phyloP scores from a whole-genome alignment of 108 stramenopile species.

The Heterococcus sp. region DNA sequence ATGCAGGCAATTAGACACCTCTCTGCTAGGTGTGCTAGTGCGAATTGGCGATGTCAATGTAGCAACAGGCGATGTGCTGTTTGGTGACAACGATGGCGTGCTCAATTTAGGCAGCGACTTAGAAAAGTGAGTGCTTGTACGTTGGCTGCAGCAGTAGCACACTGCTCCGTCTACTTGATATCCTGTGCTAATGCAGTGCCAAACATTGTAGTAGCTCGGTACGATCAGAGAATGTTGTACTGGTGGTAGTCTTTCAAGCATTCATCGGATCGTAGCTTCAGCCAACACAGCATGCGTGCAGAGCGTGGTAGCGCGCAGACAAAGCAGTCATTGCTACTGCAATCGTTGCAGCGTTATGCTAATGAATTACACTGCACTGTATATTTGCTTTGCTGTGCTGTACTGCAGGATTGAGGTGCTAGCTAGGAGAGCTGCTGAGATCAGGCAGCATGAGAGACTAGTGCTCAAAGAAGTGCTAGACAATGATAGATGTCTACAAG shows the following conservation, averaged over 20 bases:
- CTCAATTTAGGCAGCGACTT: slow-evolving; percentile 23
- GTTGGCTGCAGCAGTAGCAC: too few relatives aligned
- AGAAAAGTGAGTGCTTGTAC: slow-evolving; percentile 6
- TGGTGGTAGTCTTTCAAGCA: background rate
- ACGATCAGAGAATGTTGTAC: background rate
- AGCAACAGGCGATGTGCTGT: slow-evolving; percentile 27
- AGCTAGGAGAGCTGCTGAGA: slow-evolving; percentile 17
- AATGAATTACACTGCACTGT: background rate
- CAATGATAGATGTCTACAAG: slow-evolving; percentile 25
- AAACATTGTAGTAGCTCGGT: background rate
- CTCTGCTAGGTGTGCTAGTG: slow-evolving; percentile 17
- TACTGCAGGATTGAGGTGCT: slow-evolving; percentile 2
- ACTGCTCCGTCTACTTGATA: too few relatives aligned
- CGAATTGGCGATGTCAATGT: slow-evolving; percentile 11
- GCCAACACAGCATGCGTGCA: background rate
- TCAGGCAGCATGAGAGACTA: slow-evolving; percentile 17
- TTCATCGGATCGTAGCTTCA: background rate
- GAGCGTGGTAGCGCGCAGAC: background rate
- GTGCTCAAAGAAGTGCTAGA: slow-evolving; percentile 35
- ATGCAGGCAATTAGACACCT: slow-evolving; percentile 10
- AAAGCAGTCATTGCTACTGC: background rate
- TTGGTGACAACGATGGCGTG: slow-evolving; percentile 36
- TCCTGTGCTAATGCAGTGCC: too few relatives aligned
- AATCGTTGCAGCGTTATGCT: background rate
- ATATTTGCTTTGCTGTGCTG: background rate